These are phyloP conservation scores for Pleurozium schreberi DNA, from an alignment of 225 moss, liverwort and hornwort species.

Conservation along the genomic window DNA sequence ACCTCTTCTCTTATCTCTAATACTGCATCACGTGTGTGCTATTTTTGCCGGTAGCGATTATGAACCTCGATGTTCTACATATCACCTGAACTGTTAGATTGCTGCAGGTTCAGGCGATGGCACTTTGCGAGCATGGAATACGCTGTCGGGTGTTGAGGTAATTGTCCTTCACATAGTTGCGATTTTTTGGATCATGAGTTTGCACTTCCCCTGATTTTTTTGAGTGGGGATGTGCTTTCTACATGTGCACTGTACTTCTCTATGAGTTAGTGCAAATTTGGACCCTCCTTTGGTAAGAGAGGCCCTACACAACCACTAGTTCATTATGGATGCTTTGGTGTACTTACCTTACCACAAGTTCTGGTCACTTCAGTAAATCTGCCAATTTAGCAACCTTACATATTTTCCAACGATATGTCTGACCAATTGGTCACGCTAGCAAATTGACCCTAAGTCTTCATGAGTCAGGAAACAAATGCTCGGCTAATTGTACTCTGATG, in stretches of 20 bases:
- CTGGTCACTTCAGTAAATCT: neutral
- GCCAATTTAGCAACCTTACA: neutral
- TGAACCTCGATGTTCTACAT: neutral
- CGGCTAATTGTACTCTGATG: neutral
- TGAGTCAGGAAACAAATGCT: neutral
- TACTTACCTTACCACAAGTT: neutral
- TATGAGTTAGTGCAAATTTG: neutral
- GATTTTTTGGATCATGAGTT: neutral
- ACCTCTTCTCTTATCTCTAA: neutral
- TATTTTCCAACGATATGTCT: neutral
- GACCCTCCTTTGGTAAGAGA: neutral
- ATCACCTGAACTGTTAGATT: neutral
- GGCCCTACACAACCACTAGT: neutral
- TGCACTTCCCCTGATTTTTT: neutral
- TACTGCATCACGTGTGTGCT: neutral
- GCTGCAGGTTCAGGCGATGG: constrained; percentile 92
- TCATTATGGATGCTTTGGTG: neutral
- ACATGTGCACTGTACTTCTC: neutral
- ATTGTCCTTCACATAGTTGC: neutral
- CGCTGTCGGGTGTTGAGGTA: constrained; percentile 66
- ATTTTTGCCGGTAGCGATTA: neutral
- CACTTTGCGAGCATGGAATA: constrained; percentile 85
- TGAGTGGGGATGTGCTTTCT: neutral
- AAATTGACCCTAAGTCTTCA: neutral
- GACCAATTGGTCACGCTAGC: neutral